These are phyloP conservation scores for Pyricularia grisea DNA, from an alignment of 2,329 filamentous ascomycete genomes.

Conservation along the genomic window DNA sequence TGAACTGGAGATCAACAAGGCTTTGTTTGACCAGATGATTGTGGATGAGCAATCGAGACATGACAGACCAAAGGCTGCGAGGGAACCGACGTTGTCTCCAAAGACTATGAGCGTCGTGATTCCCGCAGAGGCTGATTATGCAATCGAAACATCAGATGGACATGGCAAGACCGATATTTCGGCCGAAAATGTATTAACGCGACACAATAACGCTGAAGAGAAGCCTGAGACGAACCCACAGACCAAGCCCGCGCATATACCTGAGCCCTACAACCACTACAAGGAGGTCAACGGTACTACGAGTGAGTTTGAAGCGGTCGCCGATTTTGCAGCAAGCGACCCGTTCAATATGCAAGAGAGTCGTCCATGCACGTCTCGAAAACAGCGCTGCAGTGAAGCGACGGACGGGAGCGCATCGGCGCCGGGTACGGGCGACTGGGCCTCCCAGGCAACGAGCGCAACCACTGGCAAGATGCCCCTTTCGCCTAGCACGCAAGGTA, in stretches of 20 bases:
- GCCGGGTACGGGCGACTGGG: conserved; percentile 48
- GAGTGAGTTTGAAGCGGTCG: conserved; percentile 34
- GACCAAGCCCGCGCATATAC: conserved; percentile 20
- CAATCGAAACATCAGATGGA: conserved; percentile 8
- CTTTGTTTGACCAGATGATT: conserved; percentile 61
- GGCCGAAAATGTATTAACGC: conserved; percentile 7
- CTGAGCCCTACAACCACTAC: conserved; percentile 23
- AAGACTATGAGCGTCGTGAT: conserved; percentile 32
- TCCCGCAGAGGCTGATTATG: conserved; percentile 11
- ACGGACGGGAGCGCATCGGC: conserved; percentile 50
- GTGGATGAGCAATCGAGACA: conserved; percentile 49
- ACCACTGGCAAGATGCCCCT: conserved; percentile 55
- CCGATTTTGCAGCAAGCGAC: conserved; percentile 39
- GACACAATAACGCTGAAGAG: not conserved
- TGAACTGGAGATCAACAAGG: conserved; percentile 70
- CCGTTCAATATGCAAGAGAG: conserved; percentile 33
- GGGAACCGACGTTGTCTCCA: conserved; percentile 34
- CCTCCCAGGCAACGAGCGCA: conserved; percentile 52
- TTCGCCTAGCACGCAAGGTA: conserved; percentile 56
- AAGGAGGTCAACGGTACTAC: conserved; percentile 34
- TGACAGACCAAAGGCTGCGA: conserved; percentile 24
- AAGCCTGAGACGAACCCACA: conserved; percentile 15
- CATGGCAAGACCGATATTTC: conserved; percentile 7
- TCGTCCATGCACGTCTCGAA: conserved; percentile 27
- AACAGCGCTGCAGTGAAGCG: conserved; percentile 51